Conservation (phyloP, 495 filamentous ascomycete genomes). For the Penicillium salamii region DNA sequence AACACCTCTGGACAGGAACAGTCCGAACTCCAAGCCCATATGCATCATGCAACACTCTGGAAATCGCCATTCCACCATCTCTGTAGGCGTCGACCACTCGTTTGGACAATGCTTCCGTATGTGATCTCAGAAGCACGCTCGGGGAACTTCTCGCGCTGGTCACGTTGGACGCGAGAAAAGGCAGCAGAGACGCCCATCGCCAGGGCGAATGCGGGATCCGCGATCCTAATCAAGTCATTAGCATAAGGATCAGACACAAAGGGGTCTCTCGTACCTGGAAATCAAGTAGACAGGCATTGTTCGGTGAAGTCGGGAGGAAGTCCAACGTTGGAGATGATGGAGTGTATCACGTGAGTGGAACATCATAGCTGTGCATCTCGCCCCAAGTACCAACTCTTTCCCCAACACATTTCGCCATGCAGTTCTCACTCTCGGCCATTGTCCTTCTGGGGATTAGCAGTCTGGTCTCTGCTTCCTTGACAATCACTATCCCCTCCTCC, state of each 20-base stretch:
- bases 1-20: not conserved
- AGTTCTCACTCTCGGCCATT: not conserved
- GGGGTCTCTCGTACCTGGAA: slow-evolving; percentile 32
- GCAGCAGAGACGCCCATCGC: slow-evolving; percentile 68
- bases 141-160: slow-evolving; percentile 63
- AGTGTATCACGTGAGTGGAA: not conserved
- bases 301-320: not conserved
- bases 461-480: slow-evolving; percentile 21
- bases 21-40: not conserved
- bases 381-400: not conserved
- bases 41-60: slow-evolving; percentile 24
- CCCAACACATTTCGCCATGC: not conserved
- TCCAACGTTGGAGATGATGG: not conserved
- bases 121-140: slow-evolving; percentile 33
- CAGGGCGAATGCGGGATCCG: slow-evolving; percentile 85
- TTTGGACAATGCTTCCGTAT: slow-evolving; percentile 25
- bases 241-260: not conserved
- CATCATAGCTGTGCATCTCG: not conserved
- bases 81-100: slow-evolving; percentile 33
- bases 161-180: slow-evolving; percentile 64
- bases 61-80: slow-evolving; percentile 49
- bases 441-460: slow-evolving; percentile 1
- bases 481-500: slow-evolving; percentile 49
- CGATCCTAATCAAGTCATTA: slow-evolving; percentile 46
- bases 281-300: slow-evolving; percentile 40